phyloP scores from a whole-genome alignment of 1,139 yeast species.

The Blastobotrys petasosporus region DNA sequence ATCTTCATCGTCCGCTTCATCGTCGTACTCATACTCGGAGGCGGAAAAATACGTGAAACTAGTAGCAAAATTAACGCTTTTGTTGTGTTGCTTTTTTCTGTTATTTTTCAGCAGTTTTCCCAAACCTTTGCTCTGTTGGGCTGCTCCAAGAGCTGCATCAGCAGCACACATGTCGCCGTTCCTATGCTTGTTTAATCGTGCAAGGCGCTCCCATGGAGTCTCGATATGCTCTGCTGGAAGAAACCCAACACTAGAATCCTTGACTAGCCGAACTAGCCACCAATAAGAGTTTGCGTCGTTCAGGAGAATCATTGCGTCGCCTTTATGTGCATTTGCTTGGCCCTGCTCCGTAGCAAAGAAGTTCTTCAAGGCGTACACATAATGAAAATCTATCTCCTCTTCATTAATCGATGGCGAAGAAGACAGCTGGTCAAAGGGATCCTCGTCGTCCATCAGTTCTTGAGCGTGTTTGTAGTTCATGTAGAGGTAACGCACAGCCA shows the following conservation, averaged over 20 bases:
- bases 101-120: constrained; percentile 20
- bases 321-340: constrained; percentile 73
- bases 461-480: no score
- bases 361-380: constrained; percentile 79
- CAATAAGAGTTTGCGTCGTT: constrained; percentile 92
- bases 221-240: constrained; percentile 96
- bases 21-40: constrained; percentile 27
- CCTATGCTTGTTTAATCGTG: constrained; percentile 85
- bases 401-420: constrained; percentile 49
- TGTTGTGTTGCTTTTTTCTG: constrained; percentile 13
- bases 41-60: constrained; percentile 28
- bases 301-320: constrained; percentile 74
- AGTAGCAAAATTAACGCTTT: constrained; percentile 23
- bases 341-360: constrained; percentile 92
- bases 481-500: no score
- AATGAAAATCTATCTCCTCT: constrained; percentile 74
- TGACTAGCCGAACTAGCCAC: constrained; percentile 83
- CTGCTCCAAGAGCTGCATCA: constrained; percentile 1
- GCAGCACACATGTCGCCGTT: constrained; percentile 56
- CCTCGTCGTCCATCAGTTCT: constrained; percentile 20
- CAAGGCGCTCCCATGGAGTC: constrained; percentile 84
- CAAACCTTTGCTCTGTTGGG: constrained; percentile 12
- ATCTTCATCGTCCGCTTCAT: constrained; percentile 22
- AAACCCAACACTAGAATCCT: constrained; percentile 64
- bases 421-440: constrained; percentile 28